Percentiles rank a stretch among this genome's conserved stretches.
Conservation (phyloP, 2,329 filamentous ascomycete species). For the Orbilia ellipsospora region DNA sequence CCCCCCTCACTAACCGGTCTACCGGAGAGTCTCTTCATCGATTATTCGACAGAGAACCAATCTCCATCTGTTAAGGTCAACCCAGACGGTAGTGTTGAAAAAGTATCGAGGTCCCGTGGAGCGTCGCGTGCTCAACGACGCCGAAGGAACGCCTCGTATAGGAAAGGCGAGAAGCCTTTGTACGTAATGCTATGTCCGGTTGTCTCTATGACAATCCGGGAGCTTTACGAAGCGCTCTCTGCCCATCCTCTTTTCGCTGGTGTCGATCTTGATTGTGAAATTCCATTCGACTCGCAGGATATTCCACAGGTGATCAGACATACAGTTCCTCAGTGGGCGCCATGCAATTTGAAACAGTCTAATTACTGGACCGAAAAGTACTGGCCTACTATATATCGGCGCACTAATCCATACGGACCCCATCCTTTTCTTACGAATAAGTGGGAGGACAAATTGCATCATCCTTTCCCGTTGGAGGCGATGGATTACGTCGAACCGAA, state of each 20-base stretch:
- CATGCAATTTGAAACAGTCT: slow-evolving; percentile 80
- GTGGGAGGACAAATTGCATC: slow-evolving; percentile 45
- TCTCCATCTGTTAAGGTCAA: slow-evolving; percentile 53
- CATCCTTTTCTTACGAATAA: slow-evolving; percentile 76
- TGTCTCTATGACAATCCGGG: slow-evolving; percentile 67
- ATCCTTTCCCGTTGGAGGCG: slow-evolving; percentile 28
- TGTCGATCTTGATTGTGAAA: slow-evolving; percentile 59
- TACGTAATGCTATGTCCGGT: slow-evolving; percentile 68
- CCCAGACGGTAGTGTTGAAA: slow-evolving; percentile 62
- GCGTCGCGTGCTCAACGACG: slow-evolving; percentile 45
- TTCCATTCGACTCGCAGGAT: slow-evolving; percentile 61
- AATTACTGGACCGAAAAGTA: slow-evolving; percentile 78
- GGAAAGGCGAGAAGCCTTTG: slow-evolving; percentile 60
- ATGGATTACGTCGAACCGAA: slow-evolving; percentile 64
- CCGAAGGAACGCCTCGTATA: slow-evolving; percentile 47
- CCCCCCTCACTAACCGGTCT: slow-evolving; percentile 62
- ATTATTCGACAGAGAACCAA: slow-evolving; percentile 55
- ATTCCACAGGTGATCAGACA: slow-evolving; percentile 71
- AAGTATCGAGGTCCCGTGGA: slow-evolving; percentile 59
- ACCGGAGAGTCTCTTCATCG: slow-evolving; percentile 60
- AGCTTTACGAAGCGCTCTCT: slow-evolving; percentile 66
- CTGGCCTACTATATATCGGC: slow-evolving; percentile 87
- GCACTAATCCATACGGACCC: slow-evolving; percentile 86
- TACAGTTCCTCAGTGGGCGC: slow-evolving; percentile 77
- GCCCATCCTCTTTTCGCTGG: slow-evolving; percentile 61